phyloP scores from a whole-genome alignment of 805 yeast genomes.

The Ogataea trehaloabstinens region DNA sequence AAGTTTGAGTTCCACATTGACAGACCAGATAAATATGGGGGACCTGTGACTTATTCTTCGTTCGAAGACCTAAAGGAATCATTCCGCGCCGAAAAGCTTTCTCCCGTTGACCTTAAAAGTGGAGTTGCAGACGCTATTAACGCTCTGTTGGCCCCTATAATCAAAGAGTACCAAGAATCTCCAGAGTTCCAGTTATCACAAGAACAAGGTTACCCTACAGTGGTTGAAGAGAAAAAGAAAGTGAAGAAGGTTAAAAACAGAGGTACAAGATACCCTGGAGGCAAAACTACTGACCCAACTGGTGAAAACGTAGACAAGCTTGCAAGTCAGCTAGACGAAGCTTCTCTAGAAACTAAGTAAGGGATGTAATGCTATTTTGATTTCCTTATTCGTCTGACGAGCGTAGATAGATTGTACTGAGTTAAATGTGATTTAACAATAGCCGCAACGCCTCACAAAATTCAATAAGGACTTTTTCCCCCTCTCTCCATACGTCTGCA shows the following conservation, averaged over 20 bases:
- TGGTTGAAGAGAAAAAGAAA: constrained; percentile 56
- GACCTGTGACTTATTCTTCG: constrained; percentile 71
- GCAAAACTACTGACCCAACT: constrained; percentile 25
- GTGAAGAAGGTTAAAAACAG: constrained; percentile 80
- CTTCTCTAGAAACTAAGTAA: constrained; percentile 1
- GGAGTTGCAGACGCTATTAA: constrained; percentile 90
- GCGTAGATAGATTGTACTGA: too few species aligned
- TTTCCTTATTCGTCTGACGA: too few species aligned
- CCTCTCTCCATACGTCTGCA: too few species aligned
- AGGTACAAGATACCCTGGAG: constrained; percentile 89
- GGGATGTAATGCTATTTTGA: too few species aligned
- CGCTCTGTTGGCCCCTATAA: constrained; percentile 77
- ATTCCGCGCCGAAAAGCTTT: constrained; percentile 67
- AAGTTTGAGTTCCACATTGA: constrained; percentile 67
- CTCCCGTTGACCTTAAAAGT: constrained; percentile 90
- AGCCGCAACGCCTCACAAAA: too few species aligned
- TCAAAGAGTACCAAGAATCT: constrained; percentile 59
- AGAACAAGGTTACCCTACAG: constrained; percentile 82
- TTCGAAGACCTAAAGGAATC: constrained; percentile 70
- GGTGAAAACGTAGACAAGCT: constrained; percentile 33
- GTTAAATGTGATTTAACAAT: too few species aligned
- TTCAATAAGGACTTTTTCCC: too few species aligned
- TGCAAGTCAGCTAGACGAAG: constrained; percentile 31
- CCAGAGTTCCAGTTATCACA: constrained; percentile 75
- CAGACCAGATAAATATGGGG: constrained; percentile 97